These are phyloP conservation scores for Globisporangium irregulare DNA, from an alignment of 352 stramenopile species.

Conservation along the genomic window DNA sequence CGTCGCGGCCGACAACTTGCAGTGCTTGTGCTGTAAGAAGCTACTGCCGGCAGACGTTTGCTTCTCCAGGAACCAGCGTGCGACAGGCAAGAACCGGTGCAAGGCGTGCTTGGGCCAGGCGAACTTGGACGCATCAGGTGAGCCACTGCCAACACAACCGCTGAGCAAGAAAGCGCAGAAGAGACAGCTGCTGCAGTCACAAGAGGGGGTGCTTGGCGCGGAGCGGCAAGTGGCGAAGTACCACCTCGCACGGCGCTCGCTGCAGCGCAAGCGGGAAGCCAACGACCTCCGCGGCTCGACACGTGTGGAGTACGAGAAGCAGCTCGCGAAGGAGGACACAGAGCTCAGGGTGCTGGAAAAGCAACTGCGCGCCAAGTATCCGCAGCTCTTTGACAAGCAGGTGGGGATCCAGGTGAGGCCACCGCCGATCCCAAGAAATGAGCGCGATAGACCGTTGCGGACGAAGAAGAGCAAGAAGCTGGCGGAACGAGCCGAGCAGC, in stretches of 20 bases:
- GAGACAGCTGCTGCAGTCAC: background rate
- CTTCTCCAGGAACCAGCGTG: conserved; percentile 8
- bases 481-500: background rate
- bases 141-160: background rate
- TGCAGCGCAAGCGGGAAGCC: conserved; percentile 15
- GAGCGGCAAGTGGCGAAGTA: conserved; percentile 19
- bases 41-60: background rate
- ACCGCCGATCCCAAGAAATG: background rate
- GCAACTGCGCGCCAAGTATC: background rate
- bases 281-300: conserved; percentile 28
- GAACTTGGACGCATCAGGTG: background rate
- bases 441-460: background rate
- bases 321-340: conserved; percentile 19
- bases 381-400: background rate
- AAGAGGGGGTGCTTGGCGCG: background rate
- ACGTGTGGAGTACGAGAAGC: conserved; percentile 21
- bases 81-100: conserved; percentile 1
- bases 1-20: background rate
- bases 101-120: conserved; percentile 2
- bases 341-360: conserved; percentile 9
- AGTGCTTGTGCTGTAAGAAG: background rate
- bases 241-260: conserved; percentile 19
- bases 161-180: background rate
- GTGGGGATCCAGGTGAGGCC: background rate
- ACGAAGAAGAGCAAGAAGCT: background rate